These are phyloP conservation scores for Alisma plantagoaquatica DNA, from an alignment of 106 monocot species.

Conservation along the genomic window DNA sequence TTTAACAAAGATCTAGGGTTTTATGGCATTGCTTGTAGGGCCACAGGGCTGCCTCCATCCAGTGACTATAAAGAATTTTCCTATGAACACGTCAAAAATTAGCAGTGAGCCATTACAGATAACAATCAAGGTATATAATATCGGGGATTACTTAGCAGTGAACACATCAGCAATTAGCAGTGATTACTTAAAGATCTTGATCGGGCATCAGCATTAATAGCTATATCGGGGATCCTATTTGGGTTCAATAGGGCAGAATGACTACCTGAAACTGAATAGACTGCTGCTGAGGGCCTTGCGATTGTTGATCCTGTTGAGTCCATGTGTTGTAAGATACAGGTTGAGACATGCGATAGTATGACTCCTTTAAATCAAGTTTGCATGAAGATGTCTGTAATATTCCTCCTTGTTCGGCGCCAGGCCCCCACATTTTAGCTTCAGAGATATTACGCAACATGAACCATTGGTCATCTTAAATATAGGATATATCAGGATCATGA, in stretches of 20 bases:
- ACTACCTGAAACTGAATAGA: conserved; percentile 44
- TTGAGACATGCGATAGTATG: conserved; percentile 87
- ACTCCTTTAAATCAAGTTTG: conserved; percentile 92
- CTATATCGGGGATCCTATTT: too few species aligned
- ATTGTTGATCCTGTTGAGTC: conserved; percentile 51
- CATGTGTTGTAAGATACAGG: conserved; percentile 52
- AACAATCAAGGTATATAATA: not conserved
- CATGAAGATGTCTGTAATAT: conserved; percentile 76
- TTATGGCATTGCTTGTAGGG: conserved; percentile 11
- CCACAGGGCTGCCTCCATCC: conserved; percentile 11
- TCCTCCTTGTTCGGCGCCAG: conserved; percentile 74
- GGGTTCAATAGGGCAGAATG: too few species aligned
- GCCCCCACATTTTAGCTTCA: conserved; percentile 92
- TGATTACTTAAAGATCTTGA: too few species aligned
- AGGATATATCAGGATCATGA: too few species aligned
- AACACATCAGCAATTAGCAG: not conserved
- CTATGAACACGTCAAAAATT: conserved; percentile 12
- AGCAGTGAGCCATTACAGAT: not conserved
- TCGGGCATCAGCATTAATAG: too few species aligned
- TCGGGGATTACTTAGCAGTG: not conserved
- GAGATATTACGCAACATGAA: too few species aligned
- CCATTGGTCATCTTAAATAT: too few species aligned
- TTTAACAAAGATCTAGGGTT: too few species aligned
- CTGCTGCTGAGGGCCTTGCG: too few species aligned
- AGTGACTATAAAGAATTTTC: conserved; percentile 16